Conservation (phyloP, 2,329 filamentous ascomycete genomes). For the Zasmidium cellare region DNA sequence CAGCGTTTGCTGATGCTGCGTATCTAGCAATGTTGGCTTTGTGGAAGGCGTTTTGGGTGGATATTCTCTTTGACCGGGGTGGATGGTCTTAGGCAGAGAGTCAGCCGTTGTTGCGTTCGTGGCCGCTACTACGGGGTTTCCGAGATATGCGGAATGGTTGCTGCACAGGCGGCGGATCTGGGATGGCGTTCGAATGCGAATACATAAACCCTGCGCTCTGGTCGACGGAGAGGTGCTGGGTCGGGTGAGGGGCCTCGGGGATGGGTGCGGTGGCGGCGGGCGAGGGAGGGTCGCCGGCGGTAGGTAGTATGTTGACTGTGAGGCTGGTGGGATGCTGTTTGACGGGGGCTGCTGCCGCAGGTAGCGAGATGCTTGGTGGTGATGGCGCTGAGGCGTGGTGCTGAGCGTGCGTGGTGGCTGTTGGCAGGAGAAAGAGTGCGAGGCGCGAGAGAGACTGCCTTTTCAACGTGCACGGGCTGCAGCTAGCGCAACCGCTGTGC, state of each 20-base stretch:
- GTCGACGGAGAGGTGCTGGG: constrained; percentile 19
- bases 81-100: constrained; percentile 22
- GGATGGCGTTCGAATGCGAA: constrained; percentile 94
- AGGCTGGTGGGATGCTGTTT: constrained; percentile 11
- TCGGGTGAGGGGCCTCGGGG: constrained; percentile 18
- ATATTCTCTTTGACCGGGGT: constrained; percentile 12
- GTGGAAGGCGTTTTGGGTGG: constrained; percentile 12
- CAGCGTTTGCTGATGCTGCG: constrained; percentile 31
- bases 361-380: constrained; percentile 9
- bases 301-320: constrained; percentile 11
- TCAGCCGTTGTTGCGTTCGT: constrained; percentile 91
- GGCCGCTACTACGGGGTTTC: constrained; percentile 81
- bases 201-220: constrained; percentile 75
- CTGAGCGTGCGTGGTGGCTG: constrained; percentile 5
- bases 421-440: constrained; percentile 2
- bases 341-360: constrained; percentile 9
- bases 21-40: constrained; percentile 20
- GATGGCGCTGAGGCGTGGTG: constrained; percentile 10
- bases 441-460: constrained; percentile 1
- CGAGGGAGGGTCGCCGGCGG: constrained; percentile 16
- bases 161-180: constrained; percentile 91
- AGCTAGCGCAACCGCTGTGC: too few species aligned
- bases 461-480: not conserved
- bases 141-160: constrained; percentile 86
- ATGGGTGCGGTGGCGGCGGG: constrained; percentile 18